Evolutionary conservation across 352 stramenopile genomes (phyloP).

Genomic region (Phytophthora chlamydospora): DNA sequence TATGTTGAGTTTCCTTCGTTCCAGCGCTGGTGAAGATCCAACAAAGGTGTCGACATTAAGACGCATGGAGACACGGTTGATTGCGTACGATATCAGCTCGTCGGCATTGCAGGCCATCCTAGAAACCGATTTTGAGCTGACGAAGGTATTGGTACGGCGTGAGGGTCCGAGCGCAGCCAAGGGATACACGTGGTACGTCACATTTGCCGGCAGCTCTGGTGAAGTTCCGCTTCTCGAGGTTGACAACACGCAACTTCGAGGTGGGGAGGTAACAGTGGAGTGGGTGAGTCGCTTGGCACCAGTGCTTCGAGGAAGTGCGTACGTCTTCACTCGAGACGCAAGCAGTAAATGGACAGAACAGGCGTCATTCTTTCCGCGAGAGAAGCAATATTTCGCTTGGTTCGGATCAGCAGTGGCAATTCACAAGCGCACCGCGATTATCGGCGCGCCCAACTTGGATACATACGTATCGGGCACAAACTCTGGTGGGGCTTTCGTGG

Average conservation of each 20-base stretch:
- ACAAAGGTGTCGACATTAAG: conserved; percentile 22
- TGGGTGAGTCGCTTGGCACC: conserved; percentile 62
- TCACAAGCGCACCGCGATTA: conserved; percentile 80
- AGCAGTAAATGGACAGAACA: conserved; percentile 89
- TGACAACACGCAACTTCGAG: conserved; percentile 43
- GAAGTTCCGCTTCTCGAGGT: conserved; percentile 67
- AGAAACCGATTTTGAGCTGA: conserved; percentile 71
- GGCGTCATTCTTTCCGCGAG: conserved; percentile 89
- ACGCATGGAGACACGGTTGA: conserved; percentile 48
- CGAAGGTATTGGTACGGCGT: conserved; percentile 73
- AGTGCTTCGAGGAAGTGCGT: conserved; percentile 66
- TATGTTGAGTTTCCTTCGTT: conserved; percentile 47
- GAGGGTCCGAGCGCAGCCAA: conserved; percentile 49
- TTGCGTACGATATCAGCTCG: conserved; percentile 59
- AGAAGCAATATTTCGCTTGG: conserved; percentile 91
- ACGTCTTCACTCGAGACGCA: conserved; percentile 65
- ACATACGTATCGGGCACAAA: conserved; percentile 90
- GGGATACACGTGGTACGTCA: conserved; percentile 88
- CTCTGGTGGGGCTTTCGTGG: conserved; percentile 92
- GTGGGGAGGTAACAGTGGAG: conserved; percentile 34
- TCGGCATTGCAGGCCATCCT: conserved; percentile 56
- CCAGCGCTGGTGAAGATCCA: conserved; percentile 21
- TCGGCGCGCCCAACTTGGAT: conserved; percentile 94
- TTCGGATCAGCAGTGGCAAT: conserved; percentile 89
- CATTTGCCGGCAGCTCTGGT: conserved; percentile 62